phyloP scores from a whole-genome alignment of 2,329 filamentous ascomycete species.

The Oidium heveae region DNA sequence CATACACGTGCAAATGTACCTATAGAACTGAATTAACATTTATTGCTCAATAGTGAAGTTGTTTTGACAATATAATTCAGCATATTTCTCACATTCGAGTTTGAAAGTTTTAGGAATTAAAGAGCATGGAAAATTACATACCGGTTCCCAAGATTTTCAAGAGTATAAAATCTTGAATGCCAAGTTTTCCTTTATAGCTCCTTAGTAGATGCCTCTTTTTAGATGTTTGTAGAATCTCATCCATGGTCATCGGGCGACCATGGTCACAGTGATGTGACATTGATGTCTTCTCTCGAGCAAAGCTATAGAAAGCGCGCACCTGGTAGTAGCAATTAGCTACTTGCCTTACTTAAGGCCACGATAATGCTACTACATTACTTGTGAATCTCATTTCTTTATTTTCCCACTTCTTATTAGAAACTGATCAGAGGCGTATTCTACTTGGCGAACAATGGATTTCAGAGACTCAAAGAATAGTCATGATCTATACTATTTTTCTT shows the following conservation, averaged over 20 bases:
- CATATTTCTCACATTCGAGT: background rate
- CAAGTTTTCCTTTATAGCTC: conserved; percentile 11
- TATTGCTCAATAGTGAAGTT: conserved; percentile 2
- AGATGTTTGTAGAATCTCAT: conserved; percentile 8
- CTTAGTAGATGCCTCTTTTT: conserved; percentile 10
- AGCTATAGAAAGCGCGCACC: background rate
- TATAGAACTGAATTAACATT: conserved; percentile 11
- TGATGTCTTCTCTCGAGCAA: conserved; percentile 10
- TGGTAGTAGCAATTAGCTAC: background rate
- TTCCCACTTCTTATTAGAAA: background rate
- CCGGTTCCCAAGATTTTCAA: conserved; percentile 57
- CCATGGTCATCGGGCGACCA: conserved; percentile 6
- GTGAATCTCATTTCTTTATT: background rate
- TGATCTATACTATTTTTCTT: background rate
- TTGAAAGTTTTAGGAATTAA: background rate
- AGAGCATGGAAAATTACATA: conserved; percentile 14
- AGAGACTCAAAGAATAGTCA: background rate
- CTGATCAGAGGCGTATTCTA: background rate
- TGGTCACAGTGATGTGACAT: conserved; percentile 8
- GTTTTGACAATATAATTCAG: background rate
- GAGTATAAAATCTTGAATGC: conserved; percentile 38
- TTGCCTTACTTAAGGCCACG: background rate
- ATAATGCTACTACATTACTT: background rate
- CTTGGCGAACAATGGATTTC: background rate
- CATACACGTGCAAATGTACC: conserved; percentile 66